Evolutionary conservation across 768 basidiomycete genomes (phyloP).

Genomic region (Lentinula edodes): DNA sequence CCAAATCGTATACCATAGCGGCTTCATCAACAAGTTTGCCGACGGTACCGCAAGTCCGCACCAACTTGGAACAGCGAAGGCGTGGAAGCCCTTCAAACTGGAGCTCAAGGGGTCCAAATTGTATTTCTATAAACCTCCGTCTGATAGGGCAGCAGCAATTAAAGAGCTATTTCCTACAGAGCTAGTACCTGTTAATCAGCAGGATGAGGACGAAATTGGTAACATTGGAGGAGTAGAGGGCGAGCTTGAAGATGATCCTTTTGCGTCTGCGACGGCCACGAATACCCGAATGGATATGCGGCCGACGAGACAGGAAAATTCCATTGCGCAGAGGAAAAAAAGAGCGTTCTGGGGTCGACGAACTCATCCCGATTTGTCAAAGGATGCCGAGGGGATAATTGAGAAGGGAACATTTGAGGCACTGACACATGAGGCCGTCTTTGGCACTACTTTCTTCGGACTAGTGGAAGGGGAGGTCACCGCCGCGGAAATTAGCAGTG

Average conservation of each 20-base stretch:
- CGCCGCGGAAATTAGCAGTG: slow-evolving; percentile 12
- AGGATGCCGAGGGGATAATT: slow-evolving; percentile 30
- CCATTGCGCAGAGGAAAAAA: slow-evolving; percentile 38
- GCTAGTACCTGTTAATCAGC: slow-evolving; percentile 48
- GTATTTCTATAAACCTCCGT: slow-evolving; percentile 81
- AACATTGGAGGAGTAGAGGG: slow-evolving; percentile 17
- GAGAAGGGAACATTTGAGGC: slow-evolving; percentile 74
- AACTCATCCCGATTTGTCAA: slow-evolving; percentile 67
- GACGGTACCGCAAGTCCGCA: slow-evolving; percentile 33
- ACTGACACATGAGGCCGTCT: slow-evolving; percentile 74
- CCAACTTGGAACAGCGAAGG: slow-evolving; percentile 45
- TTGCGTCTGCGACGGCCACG: not conserved
- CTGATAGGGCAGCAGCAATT: slow-evolving; percentile 56
- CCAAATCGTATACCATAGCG: slow-evolving; percentile 71
- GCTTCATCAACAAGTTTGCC: slow-evolving; percentile 68
- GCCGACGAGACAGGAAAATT: not conserved
- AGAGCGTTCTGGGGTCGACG: slow-evolving; percentile 74
- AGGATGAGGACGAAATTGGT: slow-evolving; percentile 37
- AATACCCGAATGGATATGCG: slow-evolving; percentile 14
- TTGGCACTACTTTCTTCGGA: slow-evolving; percentile 61
- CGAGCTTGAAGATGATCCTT: slow-evolving; percentile 7
- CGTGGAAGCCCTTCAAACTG: slow-evolving; percentile 85
- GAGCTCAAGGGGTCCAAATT: slow-evolving; percentile 82
- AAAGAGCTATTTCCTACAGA: slow-evolving; percentile 72
- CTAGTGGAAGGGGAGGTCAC: slow-evolving; percentile 12